Conservation (phyloP, 2,329 filamentous ascomycete species). For the Dryadomyces sulphureus region DNA sequence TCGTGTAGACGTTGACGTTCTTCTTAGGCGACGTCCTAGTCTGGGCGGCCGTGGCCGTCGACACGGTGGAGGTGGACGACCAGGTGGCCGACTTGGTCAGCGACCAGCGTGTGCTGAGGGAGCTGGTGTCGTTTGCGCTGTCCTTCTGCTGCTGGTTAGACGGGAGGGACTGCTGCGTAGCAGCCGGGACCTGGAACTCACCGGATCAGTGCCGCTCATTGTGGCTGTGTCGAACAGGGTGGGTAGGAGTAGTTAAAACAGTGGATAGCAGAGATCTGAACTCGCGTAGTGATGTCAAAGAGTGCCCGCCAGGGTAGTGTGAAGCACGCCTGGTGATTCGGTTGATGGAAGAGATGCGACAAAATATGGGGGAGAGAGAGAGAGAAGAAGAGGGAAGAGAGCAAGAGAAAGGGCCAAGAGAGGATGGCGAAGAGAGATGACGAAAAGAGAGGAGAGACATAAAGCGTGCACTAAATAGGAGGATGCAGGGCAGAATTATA, state of each 20-base stretch:
- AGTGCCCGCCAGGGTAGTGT: slow-evolving; percentile 5
- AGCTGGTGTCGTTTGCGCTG: neutral
- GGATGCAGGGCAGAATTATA: neutral
- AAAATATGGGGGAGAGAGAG: neutral
- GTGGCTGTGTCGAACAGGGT: too few species aligned
- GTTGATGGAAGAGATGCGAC: too few species aligned
- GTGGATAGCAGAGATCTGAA: too few species aligned
- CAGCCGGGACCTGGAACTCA: too few species aligned
- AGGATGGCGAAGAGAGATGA: neutral
- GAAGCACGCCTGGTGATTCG: slow-evolving; percentile 3
- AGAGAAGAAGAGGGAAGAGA: neutral
- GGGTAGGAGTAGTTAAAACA: too few species aligned
- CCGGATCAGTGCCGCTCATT: too few species aligned
- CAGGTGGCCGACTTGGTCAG: slow-evolving; percentile 1
- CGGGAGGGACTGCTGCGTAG: too few species aligned
- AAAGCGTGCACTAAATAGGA: neutral
- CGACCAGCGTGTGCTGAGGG: neutral
- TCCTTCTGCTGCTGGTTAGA: too few species aligned
- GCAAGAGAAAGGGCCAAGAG: neutral
- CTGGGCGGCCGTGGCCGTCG: neutral
- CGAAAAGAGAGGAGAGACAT: neutral
- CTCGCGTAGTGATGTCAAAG: too few species aligned
- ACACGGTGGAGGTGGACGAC: neutral
- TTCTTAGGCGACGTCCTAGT: slow-evolving; percentile 4
- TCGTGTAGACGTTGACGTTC: slow-evolving; percentile 14